A percentile compares a stretch with the other conserved stretches of the same genome.
These are phyloP conservation scores for Cutaneotrichosporon sp. DNA, from an alignment of 1,284 basidiomycete genomes.

Conservation along the genomic window DNA sequence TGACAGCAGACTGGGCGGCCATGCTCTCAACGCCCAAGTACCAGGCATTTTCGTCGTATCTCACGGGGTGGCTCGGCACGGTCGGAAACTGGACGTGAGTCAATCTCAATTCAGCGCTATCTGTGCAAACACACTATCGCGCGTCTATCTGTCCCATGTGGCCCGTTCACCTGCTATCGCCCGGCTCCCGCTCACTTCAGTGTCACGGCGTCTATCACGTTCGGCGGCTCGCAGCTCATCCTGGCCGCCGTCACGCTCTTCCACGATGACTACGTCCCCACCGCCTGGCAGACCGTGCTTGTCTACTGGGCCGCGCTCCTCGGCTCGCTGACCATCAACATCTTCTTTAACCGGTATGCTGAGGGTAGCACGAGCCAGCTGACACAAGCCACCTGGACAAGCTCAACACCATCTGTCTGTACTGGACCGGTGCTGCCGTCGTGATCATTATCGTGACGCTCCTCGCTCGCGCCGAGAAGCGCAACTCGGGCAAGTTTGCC, in stretches of 20 bases:
- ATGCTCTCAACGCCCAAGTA: slow-evolving; percentile 55
- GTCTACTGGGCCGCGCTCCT: slow-evolving; percentile 55
- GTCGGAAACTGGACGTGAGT: slow-evolving; percentile 57
- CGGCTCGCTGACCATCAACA: slow-evolving; percentile 51
- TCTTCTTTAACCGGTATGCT: slow-evolving; percentile 39
- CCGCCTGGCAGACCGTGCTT: slow-evolving; percentile 54
- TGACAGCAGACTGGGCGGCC: slow-evolving; percentile 51
- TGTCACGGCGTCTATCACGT: slow-evolving; percentile 56
- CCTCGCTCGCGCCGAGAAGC: slow-evolving; percentile 52
- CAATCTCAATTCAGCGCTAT: too few relatives aligned
- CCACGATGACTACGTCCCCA: slow-evolving; percentile 52
- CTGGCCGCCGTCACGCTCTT: slow-evolving; percentile 56
- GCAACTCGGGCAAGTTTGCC: slow-evolving; percentile 53
- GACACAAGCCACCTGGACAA: slow-evolving; percentile 41
- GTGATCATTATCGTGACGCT: slow-evolving; percentile 56
- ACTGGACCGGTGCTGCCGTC: slow-evolving; percentile 55
- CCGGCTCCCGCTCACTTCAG: slow-evolving; percentile 21
- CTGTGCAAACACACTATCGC: not conserved
- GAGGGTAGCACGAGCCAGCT: too few relatives aligned
- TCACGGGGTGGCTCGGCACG: slow-evolving; percentile 57
- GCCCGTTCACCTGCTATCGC: not conserved
- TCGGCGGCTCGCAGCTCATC: slow-evolving; percentile 57
- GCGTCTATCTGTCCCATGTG: not conserved
- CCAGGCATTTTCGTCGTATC: slow-evolving; percentile 53
- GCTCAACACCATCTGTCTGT: slow-evolving; percentile 54